These are phyloP conservation scores for Aureobasidium sp. DNA, from an alignment of 2,329 filamentous ascomycete species.

Conservation along the genomic window DNA sequence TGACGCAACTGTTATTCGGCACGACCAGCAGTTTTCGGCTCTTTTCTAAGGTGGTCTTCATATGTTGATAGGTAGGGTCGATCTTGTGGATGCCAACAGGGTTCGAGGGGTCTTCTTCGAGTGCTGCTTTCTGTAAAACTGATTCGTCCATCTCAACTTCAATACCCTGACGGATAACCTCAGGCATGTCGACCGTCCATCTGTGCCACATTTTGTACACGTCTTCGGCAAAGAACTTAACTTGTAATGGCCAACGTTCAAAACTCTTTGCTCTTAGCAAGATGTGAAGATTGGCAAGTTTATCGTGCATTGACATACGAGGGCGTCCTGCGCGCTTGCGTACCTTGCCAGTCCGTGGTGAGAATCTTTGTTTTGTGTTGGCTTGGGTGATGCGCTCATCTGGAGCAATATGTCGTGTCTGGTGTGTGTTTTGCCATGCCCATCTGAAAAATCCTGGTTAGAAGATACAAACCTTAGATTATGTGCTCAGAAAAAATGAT, in stretches of 20 bases:
- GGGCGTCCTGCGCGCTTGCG: conserved; percentile 48
- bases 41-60: conserved; percentile 45
- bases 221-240: conserved; percentile 70
- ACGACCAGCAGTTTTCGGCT: conserved; percentile 34
- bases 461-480: neutral
- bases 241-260: conserved; percentile 66
- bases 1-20: conserved; percentile 33
- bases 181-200: conserved; percentile 44
- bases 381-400: conserved; percentile 50
- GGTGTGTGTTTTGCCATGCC: conserved; percentile 81
- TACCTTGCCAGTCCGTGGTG: conserved; percentile 30
- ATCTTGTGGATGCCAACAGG: conserved; percentile 34
- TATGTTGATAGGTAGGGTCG: conserved; percentile 43
- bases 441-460: conserved; percentile 47
- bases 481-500: neutral
- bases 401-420: conserved; percentile 67
- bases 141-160: conserved; percentile 16
- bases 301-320: conserved; percentile 52
- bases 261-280: conserved; percentile 75
- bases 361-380: conserved; percentile 23
- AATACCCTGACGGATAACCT: conserved; percentile 41
- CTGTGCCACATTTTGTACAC: conserved; percentile 60
- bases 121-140: neutral
- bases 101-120: neutral
- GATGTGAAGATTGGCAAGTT: conserved; percentile 72